Base-by-base conservation (phyloP, 2,329 filamentous ascomycete species). In the Cryphonectria carpinicola region DNA sequence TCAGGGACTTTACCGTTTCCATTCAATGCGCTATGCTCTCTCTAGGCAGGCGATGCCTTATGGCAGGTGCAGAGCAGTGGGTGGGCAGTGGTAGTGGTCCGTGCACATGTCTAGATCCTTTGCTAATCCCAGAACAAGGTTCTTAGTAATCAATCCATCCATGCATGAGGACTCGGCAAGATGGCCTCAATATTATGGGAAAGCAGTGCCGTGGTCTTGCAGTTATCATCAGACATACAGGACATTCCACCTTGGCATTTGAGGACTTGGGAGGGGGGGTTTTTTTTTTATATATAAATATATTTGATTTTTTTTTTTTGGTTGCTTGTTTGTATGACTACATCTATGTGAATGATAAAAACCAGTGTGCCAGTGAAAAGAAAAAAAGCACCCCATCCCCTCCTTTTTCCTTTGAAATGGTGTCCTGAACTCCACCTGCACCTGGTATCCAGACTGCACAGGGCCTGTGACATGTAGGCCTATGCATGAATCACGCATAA, bases 371-470 rank as follows among this genome's bases (percentile, higher is more conserved):
- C 22, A 11, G 46, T n/a, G 46, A 2, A 28, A 28, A 11, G 37
- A 11, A 11, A 49, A 49, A 22, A 46, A 7, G n/a, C 17, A 43
- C 41, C 3, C 41, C 41, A n/a, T 4, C 49, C 49, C 25, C 52
- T 7, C 11, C 49, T 52, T 58, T 58, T 49, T 49, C 46, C 43
- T 10, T 14, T 35, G 54, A 32, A 32, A 19, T 49, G 17, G 25
- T 32, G 25, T 58, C 25, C 54, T 32, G 54, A 58, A 58, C 54
- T 58, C 54, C 54, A 32, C 54, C 54, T 58, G 54, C 54, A 17
- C 54, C 54, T 58, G 54, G 28, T 32, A 58, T 58, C 28, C 14
- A 32, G 54, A 32, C 28, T 32, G 54, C 54, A 32, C 54, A 35
- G 22, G 46, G 46, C 46, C 46, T 49, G 7, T 49, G 46, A n/a